phyloP scores from a whole-genome alignment of 1,284 basidiomycete genomes.

The Boletellus sp. region DNA sequence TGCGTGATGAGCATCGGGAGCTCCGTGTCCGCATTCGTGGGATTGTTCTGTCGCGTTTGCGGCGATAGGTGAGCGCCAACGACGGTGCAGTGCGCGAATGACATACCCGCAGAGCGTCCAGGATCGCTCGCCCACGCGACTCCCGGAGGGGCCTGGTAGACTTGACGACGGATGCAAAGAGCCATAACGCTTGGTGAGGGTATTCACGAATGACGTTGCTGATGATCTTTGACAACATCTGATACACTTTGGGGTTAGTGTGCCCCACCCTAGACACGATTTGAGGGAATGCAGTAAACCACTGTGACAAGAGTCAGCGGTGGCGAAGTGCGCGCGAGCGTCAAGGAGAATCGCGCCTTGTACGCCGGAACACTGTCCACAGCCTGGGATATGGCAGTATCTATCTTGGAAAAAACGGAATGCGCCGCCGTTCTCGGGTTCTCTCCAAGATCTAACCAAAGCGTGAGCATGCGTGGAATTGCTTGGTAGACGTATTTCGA shows the following conservation, averaged over 20 bases:
- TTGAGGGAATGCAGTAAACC: conserved; percentile 96
- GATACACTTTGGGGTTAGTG: conserved; percentile 64
- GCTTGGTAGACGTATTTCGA: conserved; percentile 98
- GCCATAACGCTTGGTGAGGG: conserved; percentile 92
- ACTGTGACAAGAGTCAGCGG: conserved; percentile 49
- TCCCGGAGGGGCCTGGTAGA: conserved; percentile 72
- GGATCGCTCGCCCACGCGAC: conserved; percentile 60
- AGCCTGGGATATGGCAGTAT: conserved; percentile 49
- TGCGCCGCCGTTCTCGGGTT: conserved; percentile 34
- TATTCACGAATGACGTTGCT: conserved; percentile 73
- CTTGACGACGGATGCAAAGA: conserved; percentile 86
- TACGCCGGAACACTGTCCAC: conserved; percentile 67
- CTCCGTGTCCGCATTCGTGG: conserved; percentile 36
- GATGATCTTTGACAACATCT: conserved; percentile 69
- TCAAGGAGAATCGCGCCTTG: conserved; percentile 55
- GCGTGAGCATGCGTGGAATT: conserved; percentile 88
- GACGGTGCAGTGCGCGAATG: background rate
- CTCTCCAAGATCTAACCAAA: conserved; percentile 95
- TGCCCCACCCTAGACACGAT: conserved; percentile 94
- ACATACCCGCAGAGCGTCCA: conserved; percentile 64
- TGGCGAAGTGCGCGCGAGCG: too few species aligned
- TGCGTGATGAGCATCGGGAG: conserved; percentile 53
- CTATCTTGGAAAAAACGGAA: conserved; percentile 54
- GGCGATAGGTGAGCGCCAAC: background rate
- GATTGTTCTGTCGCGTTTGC: conserved; percentile 37